Base-by-base conservation (phyloP, 192 early-diverging fungal genomes). In the Gryganskiella cystojenkinii region DNA sequence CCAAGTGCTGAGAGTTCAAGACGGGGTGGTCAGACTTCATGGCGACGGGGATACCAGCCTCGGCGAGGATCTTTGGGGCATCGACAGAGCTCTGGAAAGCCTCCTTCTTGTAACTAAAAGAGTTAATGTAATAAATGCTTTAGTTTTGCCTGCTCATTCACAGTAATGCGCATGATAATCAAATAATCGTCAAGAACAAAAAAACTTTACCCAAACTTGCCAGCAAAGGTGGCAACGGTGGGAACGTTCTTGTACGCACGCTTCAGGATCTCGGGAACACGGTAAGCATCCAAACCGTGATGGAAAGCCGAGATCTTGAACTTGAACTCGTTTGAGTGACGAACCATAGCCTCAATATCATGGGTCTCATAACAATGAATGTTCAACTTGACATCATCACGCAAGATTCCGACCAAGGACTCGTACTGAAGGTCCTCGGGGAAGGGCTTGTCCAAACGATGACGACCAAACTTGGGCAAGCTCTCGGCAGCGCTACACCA, bases 11-110 rank as follows among this genome's bases (percentile, higher is more conserved):
- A 22, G 89, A 79, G 70, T 94, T 92, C 24, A 89, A 51, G 43
- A 94, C 90, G 11, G 92, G 92, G 71, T 95, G 93, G 67, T 95
- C 92, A 52, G 82, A 86, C 72, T 94, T 95, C 62, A 90, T 86
- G 3, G 91, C 89, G 25, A 95, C 92, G 35, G 87, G 62, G 31
- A 95, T 90, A 10, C 91, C 90, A 9, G 89, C 90, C 9, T 92
- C 87, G 10, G 75, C 49, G 40, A 95, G 63, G 33, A 90, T 88
- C 60, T 85, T 83, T 4, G 89, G 89, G 5, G 83, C 79, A 30
- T 86, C 43, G 14, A 89, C 85, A 31, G 85, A 88, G n/a, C 82
- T 84, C 52, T 85, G 83, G 72, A 90, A 94, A 2, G 93, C 92
- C 67, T 95, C 92, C 61, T 87, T 88, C 71, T 95, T 95, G 75